Evolutionary conservation across 129 eudicot species (phyloP), one percentile per base, ranked within the genome.

Genomic region (Mikania micrantha): DNA sequence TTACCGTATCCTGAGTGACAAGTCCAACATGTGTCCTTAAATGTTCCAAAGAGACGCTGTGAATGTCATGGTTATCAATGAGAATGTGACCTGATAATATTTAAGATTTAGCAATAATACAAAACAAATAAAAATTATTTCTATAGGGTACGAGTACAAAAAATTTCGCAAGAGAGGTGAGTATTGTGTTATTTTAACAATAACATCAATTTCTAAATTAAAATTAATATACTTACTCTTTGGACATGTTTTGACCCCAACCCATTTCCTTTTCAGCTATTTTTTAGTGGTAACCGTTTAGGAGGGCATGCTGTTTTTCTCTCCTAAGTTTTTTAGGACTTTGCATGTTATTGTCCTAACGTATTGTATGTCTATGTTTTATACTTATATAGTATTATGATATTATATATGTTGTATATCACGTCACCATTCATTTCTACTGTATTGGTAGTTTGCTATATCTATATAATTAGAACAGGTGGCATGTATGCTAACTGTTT

Each of bases 1-100:
- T 85, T 69, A 88, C 97, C 45, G 82, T 73, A 50, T 91, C 97
- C 75, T 91, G 97, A 69, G 96, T 81, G 45, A 91, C 97, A 56
- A 91, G 61, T 57, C 94, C 94, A 68, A 91, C 87, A 72, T 88
- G 90, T 36, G 87, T 80, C 85, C 91, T 78, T 56, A 90, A 80
- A 73, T 82, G 82, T 73, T 79, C 74, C 70, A 90, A 44, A 57
- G 77, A 85, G 65, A 91, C 69, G 57, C 74, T 71, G 49, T 59
- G 83, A 50, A 94, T 85, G 63, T 89, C 81, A 61, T 60, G 79
- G 75, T 77, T 83, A 72, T 94, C 97, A 34, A 94, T 77, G 35
- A 68, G 70, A 76, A 94, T 89, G 52, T 57, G 67, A 79, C 99
- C 97, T 94, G 80, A 58, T 32, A 58, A 60, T 39, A 71, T 17